Evolutionary conservation across 495 filamentous ascomycete genomes (phyloP), one percentile per base, ranked within the genome.

Genomic region (Talaromyces adpressus): DNA sequence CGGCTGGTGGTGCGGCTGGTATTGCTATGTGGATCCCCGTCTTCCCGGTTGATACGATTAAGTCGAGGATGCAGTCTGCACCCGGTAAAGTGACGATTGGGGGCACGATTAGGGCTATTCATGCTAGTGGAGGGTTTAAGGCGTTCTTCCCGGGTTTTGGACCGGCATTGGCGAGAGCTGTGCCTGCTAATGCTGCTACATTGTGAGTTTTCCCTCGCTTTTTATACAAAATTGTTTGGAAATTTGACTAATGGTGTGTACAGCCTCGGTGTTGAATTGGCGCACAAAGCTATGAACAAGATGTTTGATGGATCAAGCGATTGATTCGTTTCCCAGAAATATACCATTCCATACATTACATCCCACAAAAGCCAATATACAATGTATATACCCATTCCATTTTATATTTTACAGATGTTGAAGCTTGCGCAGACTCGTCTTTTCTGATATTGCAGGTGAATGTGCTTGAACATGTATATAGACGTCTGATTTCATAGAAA

Each of bases 11-110:
- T 53, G 89, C 87, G 0, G 94, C 94, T 0, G 94, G 94, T 69
- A 87, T 99, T 56, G 92, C 94, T 23, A 99, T 99, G 95, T 99
- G 94, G 94, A 91, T 97, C 64, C 91, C 96, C 25, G 92, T 99
- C 20, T 99, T 99, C 84, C 94, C 94, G 5, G 82, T 99, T 61
- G 94, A 99, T 70, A 99, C 94, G 0, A 86, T 99, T 74, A 99
- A 99, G 84, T 91, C 86, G 62, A 81, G 93, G 59, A 74, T 99
- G 73, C 94, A 99, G 83, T 94, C 91, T 49, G 91, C 91, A 25
- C 90, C 94, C 65, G 93, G 93, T 18, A 88, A 87, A 63, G 89
- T 91, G 25, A 93, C 90, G 1, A 89, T 99, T 41, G 82, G 88
- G 1, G 88, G 91, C 1, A 89, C 92, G 2, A 83, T 98, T 51